These are phyloP conservation scores for Cladosporium phlei DNA, from an alignment of 2,329 filamentous ascomycete genomes.

Conservation along the genomic window DNA sequence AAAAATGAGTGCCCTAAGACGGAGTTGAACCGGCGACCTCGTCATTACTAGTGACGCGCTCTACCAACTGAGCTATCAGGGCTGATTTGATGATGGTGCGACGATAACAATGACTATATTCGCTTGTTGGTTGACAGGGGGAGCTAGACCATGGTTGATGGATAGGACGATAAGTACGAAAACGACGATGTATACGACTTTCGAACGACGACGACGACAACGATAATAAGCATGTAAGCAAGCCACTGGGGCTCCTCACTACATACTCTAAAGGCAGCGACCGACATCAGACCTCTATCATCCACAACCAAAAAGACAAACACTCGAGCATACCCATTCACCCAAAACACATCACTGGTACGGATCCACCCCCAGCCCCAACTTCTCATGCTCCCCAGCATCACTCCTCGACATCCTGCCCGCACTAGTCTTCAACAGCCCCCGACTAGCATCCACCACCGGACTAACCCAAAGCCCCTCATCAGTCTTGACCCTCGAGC, in stretches of 20 bases:
- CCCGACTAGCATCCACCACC: slow-evolving; percentile 33
- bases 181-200: too few species aligned
- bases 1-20: slow-evolving; percentile 6
- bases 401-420: slow-evolving; percentile 30
- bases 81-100: too few species aligned
- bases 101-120: too few species aligned
- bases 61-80: slow-evolving; percentile 14
- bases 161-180: too few species aligned
- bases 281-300: too few species aligned
- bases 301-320: too few species aligned
- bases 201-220: too few species aligned
- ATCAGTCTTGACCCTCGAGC: slow-evolving; percentile 22
- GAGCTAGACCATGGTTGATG: too few species aligned
- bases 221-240: too few species aligned
- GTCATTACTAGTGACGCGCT: slow-evolving; percentile 14
- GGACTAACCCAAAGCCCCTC: slow-evolving; percentile 28
- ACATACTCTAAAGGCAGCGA: too few species aligned
- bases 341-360: neutral
- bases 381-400: slow-evolving; percentile 25
- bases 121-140: too few species aligned
- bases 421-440: slow-evolving; percentile 31
- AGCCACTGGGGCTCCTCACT: too few species aligned
- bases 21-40: slow-evolving; percentile 13
- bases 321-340: neutral
- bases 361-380: neutral